phyloP scores from a whole-genome alignment of 2,329 filamentous ascomycete genomes.

The Aspergillus piperis region DNA sequence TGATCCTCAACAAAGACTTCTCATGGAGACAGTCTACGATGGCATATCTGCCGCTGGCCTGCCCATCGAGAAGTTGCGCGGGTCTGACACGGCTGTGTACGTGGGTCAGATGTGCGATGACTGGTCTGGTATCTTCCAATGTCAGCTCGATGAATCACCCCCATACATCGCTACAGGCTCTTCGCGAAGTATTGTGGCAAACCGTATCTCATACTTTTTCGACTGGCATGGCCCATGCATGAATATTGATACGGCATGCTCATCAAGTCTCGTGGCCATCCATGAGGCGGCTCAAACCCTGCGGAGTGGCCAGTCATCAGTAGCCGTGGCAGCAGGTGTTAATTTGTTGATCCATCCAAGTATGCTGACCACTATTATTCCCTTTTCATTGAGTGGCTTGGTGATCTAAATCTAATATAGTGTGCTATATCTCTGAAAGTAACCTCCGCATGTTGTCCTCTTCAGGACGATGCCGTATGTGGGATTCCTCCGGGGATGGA shows the following conservation, averaged over 20 bases:
- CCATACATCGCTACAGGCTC: slow-evolving; percentile 24
- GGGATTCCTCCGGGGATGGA: slow-evolving; percentile 47
- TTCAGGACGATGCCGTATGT: slow-evolving; percentile 50
- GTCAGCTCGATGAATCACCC: neutral
- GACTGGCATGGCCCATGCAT: slow-evolving; percentile 32
- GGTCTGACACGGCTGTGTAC: slow-evolving; percentile 4
- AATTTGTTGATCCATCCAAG: slow-evolving; percentile 21
- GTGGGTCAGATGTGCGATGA: slow-evolving; percentile 14
- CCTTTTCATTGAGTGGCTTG: no score
- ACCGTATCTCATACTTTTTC: slow-evolving; percentile 33
- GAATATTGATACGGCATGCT: slow-evolving; percentile 48
- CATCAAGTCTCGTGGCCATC: slow-evolving; percentile 36
- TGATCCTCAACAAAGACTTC: slow-evolving; percentile 15
- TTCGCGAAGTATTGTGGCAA: slow-evolving; percentile 35
- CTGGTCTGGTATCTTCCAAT: slow-evolving; percentile 2
- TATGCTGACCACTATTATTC: no score
- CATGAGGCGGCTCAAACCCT: slow-evolving; percentile 30
- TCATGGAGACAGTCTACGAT: slow-evolving; percentile 18
- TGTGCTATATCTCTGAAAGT: neutral
- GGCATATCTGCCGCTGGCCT: slow-evolving; percentile 4
- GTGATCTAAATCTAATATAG: no score
- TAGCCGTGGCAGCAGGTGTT: slow-evolving; percentile 12
- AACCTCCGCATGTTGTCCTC: slow-evolving; percentile 20
- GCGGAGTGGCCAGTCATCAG: slow-evolving; percentile 21
- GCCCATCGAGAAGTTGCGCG: neutral